These are phyloP conservation scores for Vitis rotundifolia DNA, from an alignment of 164 flowering plant species.

Conservation along the genomic window DNA sequence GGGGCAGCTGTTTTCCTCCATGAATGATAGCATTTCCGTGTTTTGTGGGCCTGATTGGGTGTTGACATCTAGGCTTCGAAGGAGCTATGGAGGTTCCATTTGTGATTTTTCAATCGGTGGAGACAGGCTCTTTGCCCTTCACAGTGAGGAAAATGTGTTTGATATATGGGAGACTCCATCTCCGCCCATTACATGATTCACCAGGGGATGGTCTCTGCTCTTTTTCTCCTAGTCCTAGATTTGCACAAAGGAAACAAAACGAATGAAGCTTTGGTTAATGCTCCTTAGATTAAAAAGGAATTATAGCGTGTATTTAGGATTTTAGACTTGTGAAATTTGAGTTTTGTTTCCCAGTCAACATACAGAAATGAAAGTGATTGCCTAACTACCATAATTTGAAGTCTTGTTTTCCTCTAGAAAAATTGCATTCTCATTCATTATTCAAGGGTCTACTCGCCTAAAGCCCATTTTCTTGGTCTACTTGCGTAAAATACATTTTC, in stretches of 20 bases:
- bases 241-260: not conserved
- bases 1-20: conserved; percentile 81
- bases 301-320: no score
- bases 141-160: conserved; percentile 85
- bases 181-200: conserved; percentile 42
- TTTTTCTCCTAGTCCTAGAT: not conserved
- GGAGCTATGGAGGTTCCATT: conserved; percentile 78
- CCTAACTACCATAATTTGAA: conserved; percentile 7
- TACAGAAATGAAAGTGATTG: conserved; percentile 8
- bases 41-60: conserved; percentile 89
- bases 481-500: not conserved
- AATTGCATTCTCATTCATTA: not conserved
- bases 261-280: not conserved
- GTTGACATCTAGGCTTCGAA: conserved; percentile 69
- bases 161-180: conserved; percentile 89
- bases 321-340: not conserved
- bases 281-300: not conserved
- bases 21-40: conserved; percentile 78
- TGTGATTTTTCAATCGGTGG: conserved; percentile 93
- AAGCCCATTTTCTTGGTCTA: not conserved
- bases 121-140: conserved; percentile 81
- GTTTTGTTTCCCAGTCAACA: not conserved
- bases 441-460: not conserved
- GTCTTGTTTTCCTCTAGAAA: not conserved
- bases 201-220: not conserved